These are phyloP conservation scores for Mycena galopus DNA, from an alignment of 768 basidiomycete species.

Conservation along the genomic window DNA sequence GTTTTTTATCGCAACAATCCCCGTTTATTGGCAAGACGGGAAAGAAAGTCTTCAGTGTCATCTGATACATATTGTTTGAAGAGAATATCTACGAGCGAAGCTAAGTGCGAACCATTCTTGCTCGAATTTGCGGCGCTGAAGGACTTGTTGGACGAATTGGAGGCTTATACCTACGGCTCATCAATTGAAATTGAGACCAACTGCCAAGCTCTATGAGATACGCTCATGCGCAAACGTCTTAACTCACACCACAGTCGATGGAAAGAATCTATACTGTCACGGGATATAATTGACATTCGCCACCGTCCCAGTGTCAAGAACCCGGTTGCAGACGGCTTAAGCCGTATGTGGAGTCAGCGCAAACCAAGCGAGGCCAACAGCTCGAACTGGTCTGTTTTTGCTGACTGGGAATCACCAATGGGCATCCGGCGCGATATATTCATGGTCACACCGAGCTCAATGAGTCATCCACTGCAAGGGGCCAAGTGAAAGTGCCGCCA, in stretches of 20 bases:
- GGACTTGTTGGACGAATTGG: conserved; percentile 37
- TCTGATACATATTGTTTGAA: conserved; percentile 53
- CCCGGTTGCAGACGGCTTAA: conserved; percentile 41
- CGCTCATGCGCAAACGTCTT: conserved; percentile 38
- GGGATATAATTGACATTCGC: conserved; percentile 39
- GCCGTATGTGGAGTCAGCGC: conserved; percentile 33
- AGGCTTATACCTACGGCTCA: conserved; percentile 41
- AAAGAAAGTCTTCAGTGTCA: conserved; percentile 34
- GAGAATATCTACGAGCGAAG: conserved; percentile 47
- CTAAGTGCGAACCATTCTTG: conserved; percentile 48
- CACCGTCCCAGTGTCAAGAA: conserved; percentile 42
- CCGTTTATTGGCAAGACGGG: conserved; percentile 30
- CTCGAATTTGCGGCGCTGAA: conserved; percentile 48
- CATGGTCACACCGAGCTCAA: no score
- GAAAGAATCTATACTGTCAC: conserved; percentile 43
- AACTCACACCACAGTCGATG: conserved; percentile 42
- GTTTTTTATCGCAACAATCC: conserved; percentile 42
- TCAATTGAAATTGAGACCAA: conserved; percentile 38
- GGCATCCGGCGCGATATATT: conserved; percentile 22
- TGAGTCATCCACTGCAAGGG: conserved; percentile 25
- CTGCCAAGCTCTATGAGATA: conserved; percentile 39
- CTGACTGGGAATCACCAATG: conserved; percentile 43
- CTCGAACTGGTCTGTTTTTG: conserved; percentile 39
- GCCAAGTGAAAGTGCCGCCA: no score
- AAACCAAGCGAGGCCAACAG: conserved; percentile 16